These are phyloP conservation scores for Heritiera littoralis DNA, from an alignment of 345 rosid genomes.

Conservation along the genomic window DNA sequence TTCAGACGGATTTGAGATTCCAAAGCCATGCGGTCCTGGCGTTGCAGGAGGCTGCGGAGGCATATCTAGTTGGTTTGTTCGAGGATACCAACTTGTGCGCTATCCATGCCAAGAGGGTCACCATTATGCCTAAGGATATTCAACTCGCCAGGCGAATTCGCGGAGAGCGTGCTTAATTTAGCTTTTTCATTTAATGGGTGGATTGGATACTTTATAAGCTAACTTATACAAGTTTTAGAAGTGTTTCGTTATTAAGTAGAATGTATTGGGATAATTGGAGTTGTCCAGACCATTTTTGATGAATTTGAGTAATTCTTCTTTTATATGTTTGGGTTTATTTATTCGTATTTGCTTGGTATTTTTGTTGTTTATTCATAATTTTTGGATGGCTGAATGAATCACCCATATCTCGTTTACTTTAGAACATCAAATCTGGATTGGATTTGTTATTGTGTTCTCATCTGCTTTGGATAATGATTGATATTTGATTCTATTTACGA, in stretches of 20 bases:
- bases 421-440: not conserved
- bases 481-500: too few relatives aligned
- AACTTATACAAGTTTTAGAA: not conserved
- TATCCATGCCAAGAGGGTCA: slow-evolving; percentile 70
- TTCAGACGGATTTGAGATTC: slow-evolving; percentile 65
- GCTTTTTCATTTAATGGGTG: not conserved
- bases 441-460: not conserved
- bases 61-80: slow-evolving; percentile 66
- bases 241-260: not conserved
- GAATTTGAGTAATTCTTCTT: too few relatives aligned
- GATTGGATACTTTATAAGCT: not conserved
- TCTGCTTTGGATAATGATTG: not conserved
- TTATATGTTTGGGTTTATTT: not conserved
- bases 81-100: slow-evolving; percentile 71
- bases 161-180: slow-evolving; percentile 60
- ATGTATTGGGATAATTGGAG: not conserved
- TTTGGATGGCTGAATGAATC: too few relatives aligned
- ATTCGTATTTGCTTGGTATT: too few relatives aligned
- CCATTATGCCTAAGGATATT: slow-evolving; percentile 73
- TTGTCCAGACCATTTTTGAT: too few relatives aligned
- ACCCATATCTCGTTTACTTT: too few relatives aligned
- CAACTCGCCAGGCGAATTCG: slow-evolving; percentile 67
- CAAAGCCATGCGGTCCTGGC: slow-evolving; percentile 79
- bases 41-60: slow-evolving; percentile 77
- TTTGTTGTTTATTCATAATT: not conserved